Base-by-base conservation (phyloP, 1,284 basidiomycete genomes). In the Papiliotrema flavescens region DNA sequence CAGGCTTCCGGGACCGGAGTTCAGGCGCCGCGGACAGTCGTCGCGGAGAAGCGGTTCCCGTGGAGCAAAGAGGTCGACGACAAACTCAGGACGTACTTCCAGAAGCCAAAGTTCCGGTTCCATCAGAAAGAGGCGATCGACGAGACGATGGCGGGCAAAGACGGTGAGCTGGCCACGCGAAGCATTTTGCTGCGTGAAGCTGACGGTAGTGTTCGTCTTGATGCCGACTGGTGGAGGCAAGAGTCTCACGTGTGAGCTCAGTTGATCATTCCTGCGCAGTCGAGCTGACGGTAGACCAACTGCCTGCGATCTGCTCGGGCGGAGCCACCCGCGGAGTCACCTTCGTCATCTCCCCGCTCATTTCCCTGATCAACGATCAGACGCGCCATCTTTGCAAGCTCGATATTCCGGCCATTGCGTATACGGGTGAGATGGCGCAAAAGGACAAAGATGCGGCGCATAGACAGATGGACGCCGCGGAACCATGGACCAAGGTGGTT, bases 141-240 rank as follows among this genome's bases (percentile, higher is more conserved):
- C 48, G 87, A 59, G 49, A 86, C 89, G 0, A 79, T 98, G 71
- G 79, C 80, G 0, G 92, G 88, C 2, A 82, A 81, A 47, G 94
- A 98, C 67, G 71, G 71, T 72, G 23, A 50, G 65, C 63, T 24
- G 23, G 19, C 45, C 8, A 20, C 34, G 28, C 6, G 28, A 5
- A 2, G n/a, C n/a, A n/a, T n/a, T n/a, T n/a, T n/a, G n/a, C 3
- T 34, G 55, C 56, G 36, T 35, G 4, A 54, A 6, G 5, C 4
- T 40, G 2, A 13, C 28, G 7, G 5, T 53, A 74, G 90, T 93
- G 14, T 93, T 98, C 63, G 90, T 97, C 19, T 81, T 98, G 6
- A 95, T 98, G 85, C 95, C 96, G 0, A 98, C 95, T 0, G 95
- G 95, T 26, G 95, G 94, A 6, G 95, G 94, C 0, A 98, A 98